phyloP scores from a whole-genome alignment of 169 alveolate genomes.

The Eimeria sp. region DNA sequence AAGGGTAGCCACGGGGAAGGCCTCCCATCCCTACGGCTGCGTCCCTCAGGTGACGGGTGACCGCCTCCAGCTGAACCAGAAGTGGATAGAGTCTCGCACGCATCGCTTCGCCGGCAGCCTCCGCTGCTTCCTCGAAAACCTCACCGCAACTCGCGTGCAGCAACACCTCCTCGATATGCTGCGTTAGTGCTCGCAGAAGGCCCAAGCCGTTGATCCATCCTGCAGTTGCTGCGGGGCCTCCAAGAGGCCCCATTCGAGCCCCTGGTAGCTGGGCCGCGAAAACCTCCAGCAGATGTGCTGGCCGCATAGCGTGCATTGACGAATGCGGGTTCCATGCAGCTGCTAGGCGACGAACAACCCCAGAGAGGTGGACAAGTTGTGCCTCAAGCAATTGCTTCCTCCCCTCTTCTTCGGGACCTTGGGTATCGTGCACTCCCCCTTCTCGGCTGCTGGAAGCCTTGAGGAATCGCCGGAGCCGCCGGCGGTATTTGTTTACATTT shows the following conservation, averaged over 20 bases:
- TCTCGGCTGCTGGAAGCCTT: not conserved
- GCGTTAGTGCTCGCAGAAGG: slow-evolving; percentile 34
- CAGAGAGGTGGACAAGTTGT: slow-evolving; percentile 3
- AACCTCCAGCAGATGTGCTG: not conserved
- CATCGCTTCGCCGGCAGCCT: not conserved
- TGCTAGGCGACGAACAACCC: not conserved
- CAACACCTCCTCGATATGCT: slow-evolving; percentile 2
- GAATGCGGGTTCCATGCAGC: not conserved
- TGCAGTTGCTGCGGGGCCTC: slow-evolving; percentile 8
- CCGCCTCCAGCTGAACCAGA: slow-evolving; percentile 51
- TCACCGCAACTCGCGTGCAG: not conserved
- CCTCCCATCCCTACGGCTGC: not conserved
- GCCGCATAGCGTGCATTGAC: slow-evolving; percentile 7
- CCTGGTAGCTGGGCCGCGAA: slow-evolving; percentile 50
- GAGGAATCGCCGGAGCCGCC: slow-evolving; percentile 35
- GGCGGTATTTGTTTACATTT: slow-evolving; percentile 22
- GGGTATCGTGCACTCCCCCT: not conserved
- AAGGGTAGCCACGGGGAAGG: not conserved
- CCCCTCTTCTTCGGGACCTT: not conserved
- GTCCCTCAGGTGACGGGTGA: slow-evolving; percentile 42
- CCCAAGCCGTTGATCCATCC: slow-evolving; percentile 44
- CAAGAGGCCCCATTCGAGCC: not conserved
- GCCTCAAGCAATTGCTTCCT: not conserved
- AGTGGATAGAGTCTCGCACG: not conserved
- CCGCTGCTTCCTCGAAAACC: not conserved